Percentiles rank a stretch among this genome's conserved stretches.
These are phyloP conservation scores for Colletotrichum higginsianum DNA, from an alignment of 2,329 filamentous ascomycete genomes.

Conservation along the genomic window DNA sequence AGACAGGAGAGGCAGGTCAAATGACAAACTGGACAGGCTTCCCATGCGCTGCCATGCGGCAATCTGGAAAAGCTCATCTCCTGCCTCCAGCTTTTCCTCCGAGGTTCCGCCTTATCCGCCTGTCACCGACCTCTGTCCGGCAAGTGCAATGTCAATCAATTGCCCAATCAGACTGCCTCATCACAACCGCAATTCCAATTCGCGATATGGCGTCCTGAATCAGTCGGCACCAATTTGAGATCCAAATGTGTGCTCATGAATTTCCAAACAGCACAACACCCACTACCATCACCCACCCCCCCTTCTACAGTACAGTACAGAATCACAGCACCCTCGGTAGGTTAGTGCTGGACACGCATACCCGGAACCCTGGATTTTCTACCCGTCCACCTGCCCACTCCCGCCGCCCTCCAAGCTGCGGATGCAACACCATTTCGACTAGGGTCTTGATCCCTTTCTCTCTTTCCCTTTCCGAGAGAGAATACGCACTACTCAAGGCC, in stretches of 20 bases:
- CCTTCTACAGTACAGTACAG: background rate
- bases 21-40: conserved; percentile 18
- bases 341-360: background rate
- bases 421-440: conserved; percentile 15
- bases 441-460: conserved; percentile 18
- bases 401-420: background rate
- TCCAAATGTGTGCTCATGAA: background rate
- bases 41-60: conserved; percentile 18
- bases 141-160: conserved; percentile 37
- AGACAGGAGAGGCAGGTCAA: background rate
- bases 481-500: background rate
- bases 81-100: conserved; percentile 5
- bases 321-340: background rate
- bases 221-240: conserved; percentile 2
- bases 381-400: conserved; percentile 20
- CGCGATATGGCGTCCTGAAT: conserved; percentile 11
- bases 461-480: background rate
- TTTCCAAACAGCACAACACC: background rate
- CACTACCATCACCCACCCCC: too few relatives aligned
- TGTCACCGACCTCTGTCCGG: conserved; percentile 23
- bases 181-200: conserved; percentile 19
- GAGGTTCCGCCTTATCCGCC: conserved; percentile 15
- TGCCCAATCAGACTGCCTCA: conserved; percentile 26
- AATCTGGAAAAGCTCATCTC: conserved; percentile 33
- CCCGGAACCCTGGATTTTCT: conserved; percentile 27